These are phyloP conservation scores for Pleurotus tuoliensis DNA, from an alignment of 768 basidiomycete species.

Conservation along the genomic window DNA sequence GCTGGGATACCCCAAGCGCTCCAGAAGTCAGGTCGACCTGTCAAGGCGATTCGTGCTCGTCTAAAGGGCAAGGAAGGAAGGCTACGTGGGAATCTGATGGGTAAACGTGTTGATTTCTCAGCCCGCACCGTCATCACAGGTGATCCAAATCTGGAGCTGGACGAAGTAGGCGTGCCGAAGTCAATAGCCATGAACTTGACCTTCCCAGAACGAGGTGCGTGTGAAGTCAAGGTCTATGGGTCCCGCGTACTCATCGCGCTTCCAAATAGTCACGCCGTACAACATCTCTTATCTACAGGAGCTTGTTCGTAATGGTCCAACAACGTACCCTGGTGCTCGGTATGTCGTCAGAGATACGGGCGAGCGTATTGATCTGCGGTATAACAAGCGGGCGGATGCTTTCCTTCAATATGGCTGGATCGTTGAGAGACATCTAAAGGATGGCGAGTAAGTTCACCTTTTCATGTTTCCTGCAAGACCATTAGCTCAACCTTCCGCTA, in stretches of 20 bases:
- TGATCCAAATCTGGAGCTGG: constrained; percentile 93
- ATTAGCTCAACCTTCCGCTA: constrained; percentile 22
- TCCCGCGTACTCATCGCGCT: constrained; percentile 8
- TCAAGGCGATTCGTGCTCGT: constrained; percentile 97
- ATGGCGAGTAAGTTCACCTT: constrained; percentile 84
- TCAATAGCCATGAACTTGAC: constrained; percentile 98
- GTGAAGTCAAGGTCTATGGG: not conserved
- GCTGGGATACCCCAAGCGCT: constrained; percentile 96
- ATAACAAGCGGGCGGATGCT: constrained; percentile 93
- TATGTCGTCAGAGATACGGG: constrained; percentile 97
- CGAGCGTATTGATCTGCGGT: constrained; percentile 93
- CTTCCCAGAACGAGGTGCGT: constrained; percentile 87
- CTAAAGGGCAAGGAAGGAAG: constrained; percentile 99
- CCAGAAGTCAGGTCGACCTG: constrained; percentile 95
- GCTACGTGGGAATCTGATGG: constrained; percentile 97
- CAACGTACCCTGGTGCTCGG: constrained; percentile 91
- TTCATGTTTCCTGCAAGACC: not conserved
- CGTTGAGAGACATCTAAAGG: constrained; percentile 94
- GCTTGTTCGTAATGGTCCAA: constrained; percentile 91
- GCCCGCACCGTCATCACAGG: constrained; percentile 99
- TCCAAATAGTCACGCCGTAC: constrained; percentile 81
- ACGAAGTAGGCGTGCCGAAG: constrained; percentile 94
- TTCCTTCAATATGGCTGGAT: constrained; percentile 98
- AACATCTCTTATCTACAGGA: constrained; percentile 94
- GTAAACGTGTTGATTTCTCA: constrained; percentile 98